Base-by-base conservation (phyloP, 495 filamentous ascomycete genomes). In the Aspergillus campestris region DNA sequence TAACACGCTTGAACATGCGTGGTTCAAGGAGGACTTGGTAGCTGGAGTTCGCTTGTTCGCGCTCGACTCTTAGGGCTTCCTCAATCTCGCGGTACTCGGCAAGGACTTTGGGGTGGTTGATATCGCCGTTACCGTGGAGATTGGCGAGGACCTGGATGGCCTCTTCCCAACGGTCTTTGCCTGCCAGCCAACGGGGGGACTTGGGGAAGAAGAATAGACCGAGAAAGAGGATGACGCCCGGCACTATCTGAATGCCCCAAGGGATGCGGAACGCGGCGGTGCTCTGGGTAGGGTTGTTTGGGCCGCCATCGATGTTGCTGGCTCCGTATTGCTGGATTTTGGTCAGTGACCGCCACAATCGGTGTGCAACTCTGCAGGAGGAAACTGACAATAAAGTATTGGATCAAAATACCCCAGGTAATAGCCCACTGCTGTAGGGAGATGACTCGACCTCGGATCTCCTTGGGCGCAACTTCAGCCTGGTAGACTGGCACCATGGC, bases 351-450 rank as follows among this genome's bases (percentile, higher is more conserved):
- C 4, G 18, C 18, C n/a, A 2, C 1, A n/a, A 11, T 3, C 6
- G 11, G 27, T 72, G 74, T 8, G 75, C 75, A n/a, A 73, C 36
- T 38, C 10, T 38, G 14, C 10, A 4, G 14, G 3, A n/a, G 2
- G 5, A 74, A 73, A 48, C 83, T 82, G 55, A 84, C 79, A 57
- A 87, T 80, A 64, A 84, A 83, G 62, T 77, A 85, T 65, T 83
- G 80, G 42, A 80, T 76, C 36, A 79, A 47, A 31, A 77, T 81
- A 32, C 73, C 81, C 79, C 85, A 90, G 13, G 83, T 87, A 39
- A 88, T 88, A 3, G 83, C 81, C 80, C 84, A 86, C 59, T 87
- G 81, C 59, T 88, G 83, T 3, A 83, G 63, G 13, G 76, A 78
- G 9, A 89, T 80, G 14, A 89, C 73, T n/a, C 83, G 74, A 14